These are phyloP conservation scores for Trametes cubensis DNA, from an alignment of 768 basidiomycete genomes.

Conservation along the genomic window DNA sequence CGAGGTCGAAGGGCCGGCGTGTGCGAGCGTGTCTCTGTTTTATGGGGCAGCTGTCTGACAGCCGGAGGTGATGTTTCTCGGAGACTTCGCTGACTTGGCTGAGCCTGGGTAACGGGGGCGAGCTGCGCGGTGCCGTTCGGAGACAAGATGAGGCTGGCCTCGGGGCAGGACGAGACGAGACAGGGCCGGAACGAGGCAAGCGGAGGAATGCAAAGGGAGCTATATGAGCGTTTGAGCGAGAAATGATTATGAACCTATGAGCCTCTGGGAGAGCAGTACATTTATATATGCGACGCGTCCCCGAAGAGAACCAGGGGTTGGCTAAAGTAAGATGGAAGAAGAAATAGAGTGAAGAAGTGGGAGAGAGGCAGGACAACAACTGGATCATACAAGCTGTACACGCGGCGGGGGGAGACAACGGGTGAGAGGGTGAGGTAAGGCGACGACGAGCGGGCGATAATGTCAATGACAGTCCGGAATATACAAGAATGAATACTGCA, in stretches of 20 bases:
- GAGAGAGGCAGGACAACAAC: constrained; percentile 24
- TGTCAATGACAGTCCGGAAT: constrained; percentile 25
- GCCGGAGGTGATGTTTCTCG: too few species aligned
- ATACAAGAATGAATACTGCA: constrained; percentile 25
- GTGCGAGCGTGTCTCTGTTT: too few species aligned
- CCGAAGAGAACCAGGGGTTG: constrained; percentile 1
- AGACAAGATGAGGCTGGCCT: background rate
- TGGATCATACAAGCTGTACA: constrained; percentile 32
- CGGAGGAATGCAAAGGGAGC: constrained; percentile 27
- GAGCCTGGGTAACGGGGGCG: too few species aligned
- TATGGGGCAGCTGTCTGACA: too few species aligned
- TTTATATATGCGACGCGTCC: constrained; percentile 13
- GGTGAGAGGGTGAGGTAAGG: constrained; percentile 6
- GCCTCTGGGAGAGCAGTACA: constrained; percentile 26
- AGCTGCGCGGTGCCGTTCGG: too few species aligned
- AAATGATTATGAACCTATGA: constrained; percentile 25
- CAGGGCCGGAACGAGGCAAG: background rate
- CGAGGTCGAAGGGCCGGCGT: too few species aligned
- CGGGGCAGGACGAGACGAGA: background rate
- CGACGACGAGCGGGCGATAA: constrained; percentile 1
- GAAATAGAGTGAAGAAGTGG: background rate
- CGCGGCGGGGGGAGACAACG: constrained; percentile 8
- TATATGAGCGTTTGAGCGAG: constrained; percentile 42
- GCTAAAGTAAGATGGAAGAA: constrained; percentile 10
- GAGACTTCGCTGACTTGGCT: too few species aligned